Evolutionary conservation across 768 basidiomycete species (phyloP).

Genomic region (Tulasnella sp.): DNA sequence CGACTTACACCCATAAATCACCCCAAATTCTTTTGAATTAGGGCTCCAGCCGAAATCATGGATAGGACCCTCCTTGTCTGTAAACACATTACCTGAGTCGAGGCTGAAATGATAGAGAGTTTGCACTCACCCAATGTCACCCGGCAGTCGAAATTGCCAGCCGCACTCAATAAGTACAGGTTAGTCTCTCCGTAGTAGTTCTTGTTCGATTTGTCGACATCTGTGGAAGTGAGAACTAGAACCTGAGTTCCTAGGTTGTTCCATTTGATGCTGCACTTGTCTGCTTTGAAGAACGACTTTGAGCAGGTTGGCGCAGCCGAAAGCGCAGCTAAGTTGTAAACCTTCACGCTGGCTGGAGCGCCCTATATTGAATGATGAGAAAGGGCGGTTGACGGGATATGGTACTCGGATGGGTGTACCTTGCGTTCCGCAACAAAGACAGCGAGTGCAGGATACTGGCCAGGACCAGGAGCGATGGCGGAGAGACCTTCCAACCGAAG

Average conservation of each 20-base stretch:
- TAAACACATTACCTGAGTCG: slow-evolving; percentile 14
- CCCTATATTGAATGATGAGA: slow-evolving; percentile 47
- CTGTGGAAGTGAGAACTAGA: slow-evolving; percentile 87
- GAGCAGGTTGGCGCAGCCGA: slow-evolving; percentile 64
- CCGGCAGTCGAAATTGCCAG: slow-evolving; percentile 90
- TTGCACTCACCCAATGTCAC: slow-evolving; percentile 47
- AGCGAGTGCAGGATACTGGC: slow-evolving; percentile 82
- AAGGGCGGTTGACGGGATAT: not conserved
- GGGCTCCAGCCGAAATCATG: slow-evolving; percentile 97
- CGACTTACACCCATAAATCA: slow-evolving; percentile 90
- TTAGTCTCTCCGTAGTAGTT: slow-evolving; percentile 98
- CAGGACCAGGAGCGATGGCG: slow-evolving; percentile 70
- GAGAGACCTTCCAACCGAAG: slow-evolving; percentile 81
- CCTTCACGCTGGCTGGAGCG: slow-evolving; percentile 79
- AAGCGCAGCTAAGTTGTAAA: slow-evolving; percentile 66
- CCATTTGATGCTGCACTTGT: slow-evolving; percentile 92
- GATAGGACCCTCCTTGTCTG: slow-evolving; percentile 96
- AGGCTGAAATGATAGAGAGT: not conserved
- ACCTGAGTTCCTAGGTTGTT: slow-evolving; percentile 91
- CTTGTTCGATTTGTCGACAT: slow-evolving; percentile 95
- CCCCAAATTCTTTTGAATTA: slow-evolving; percentile 93
- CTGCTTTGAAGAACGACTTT: slow-evolving; percentile 95
- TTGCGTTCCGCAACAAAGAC: slow-evolving; percentile 94
- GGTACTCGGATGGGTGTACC: slow-evolving; percentile 41
- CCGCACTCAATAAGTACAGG: slow-evolving; percentile 84